Conservation (phyloP, 441 rosid species). For the Macaranga tanarius region DNA sequence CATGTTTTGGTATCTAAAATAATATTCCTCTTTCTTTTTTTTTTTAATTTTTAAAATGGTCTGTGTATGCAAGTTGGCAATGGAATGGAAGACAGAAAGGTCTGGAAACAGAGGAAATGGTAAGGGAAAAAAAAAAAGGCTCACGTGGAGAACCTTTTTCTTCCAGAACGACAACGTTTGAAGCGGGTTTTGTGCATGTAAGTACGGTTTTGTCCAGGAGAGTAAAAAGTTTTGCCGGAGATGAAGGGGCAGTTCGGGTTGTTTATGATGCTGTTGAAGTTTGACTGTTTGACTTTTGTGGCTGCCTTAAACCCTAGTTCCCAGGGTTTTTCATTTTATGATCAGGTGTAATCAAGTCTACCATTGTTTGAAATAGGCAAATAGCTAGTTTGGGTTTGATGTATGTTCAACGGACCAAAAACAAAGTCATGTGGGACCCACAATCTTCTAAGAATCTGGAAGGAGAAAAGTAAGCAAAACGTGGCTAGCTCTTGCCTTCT, state of each 20-base stretch:
- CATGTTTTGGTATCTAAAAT: background rate
- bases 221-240: background rate
- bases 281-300: background rate
- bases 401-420: background rate
- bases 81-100: background rate
- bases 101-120: background rate
- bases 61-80: background rate
- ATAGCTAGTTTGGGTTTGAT: background rate
- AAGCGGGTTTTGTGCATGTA: too few species aligned
- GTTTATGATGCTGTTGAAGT: background rate
- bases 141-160: too few species aligned
- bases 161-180: background rate
- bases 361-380: too few species aligned
- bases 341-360: background rate
- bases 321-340: background rate
- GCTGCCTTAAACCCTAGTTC: constrained; percentile 6
- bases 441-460: constrained; percentile 9
- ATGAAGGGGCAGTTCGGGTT: constrained; percentile 7
- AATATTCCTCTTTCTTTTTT: too few species aligned
- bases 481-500: background rate
- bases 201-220: background rate
- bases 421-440: background rate
- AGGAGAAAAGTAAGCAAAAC: background rate
- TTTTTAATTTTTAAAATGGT: too few species aligned
- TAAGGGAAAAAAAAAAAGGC: background rate